Base-by-base conservation (phyloP, 202 grass and related monocot species). In the Carex sylvatica region DNA sequence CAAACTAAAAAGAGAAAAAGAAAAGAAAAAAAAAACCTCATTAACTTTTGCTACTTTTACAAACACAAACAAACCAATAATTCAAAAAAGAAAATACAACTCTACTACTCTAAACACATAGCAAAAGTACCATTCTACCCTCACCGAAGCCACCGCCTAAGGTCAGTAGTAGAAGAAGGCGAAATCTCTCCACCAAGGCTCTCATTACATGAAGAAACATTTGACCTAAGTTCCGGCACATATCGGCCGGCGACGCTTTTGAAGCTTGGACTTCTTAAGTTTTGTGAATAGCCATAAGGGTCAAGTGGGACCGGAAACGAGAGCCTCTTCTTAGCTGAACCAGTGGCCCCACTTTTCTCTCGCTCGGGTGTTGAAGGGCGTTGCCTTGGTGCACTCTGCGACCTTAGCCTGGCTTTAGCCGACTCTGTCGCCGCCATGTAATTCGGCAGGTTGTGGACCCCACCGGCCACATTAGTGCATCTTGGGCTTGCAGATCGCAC, bases 341-440 rank as follows among this genome's bases (percentile, higher is more conserved):
- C 88, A 22, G 20, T 71, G 13, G 30, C 12, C 24, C 58, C 73
- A 8, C 15, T 3, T n/a, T 83, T 82, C 35, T 93, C 96, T 31
- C 88, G 63, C 62, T 98, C 96, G 0, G 96, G 96, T 13, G 92
- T 93, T 3, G 89, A 88, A 0, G 92, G 92, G 0, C 92, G 87
- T 81, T 95, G 96, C 19, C 96, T 60, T 0, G 96, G 92, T 70
- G 96, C 96, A 78, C 96, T 98, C 63, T 93, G 92, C 2, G 92
- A 93, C 62, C 96, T 87, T 5, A 85, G 72, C 0, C 95, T 86
- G 28, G 95, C 95, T 86, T 91, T 98, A 1, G 92, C 92, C 9
- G 95, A 98, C 87, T 94, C 95, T 63, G 95, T 98, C 51, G 92
- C 90, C 19, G 87, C 88, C 95, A 98, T 98, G 90, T 98, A 98